Evolutionary conservation across 768 basidiomycete genomes (phyloP).

Genomic region (Leccinellum luteum): DNA sequence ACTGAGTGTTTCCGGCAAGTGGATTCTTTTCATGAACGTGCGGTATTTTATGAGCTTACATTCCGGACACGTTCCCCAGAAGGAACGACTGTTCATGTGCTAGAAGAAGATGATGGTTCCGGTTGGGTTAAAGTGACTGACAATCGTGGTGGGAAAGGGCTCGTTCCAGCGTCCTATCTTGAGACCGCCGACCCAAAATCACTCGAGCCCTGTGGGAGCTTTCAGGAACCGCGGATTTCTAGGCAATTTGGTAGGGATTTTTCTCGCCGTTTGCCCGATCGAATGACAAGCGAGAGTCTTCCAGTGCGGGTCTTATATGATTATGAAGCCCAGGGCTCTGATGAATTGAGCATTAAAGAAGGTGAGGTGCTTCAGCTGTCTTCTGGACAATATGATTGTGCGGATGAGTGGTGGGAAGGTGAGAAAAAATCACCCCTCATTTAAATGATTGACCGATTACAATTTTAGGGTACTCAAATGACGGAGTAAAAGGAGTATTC

Average conservation of each 20-base stretch:
- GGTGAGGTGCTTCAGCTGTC: slow-evolving; percentile 65
- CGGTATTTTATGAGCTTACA: slow-evolving; percentile 2
- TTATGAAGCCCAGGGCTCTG: slow-evolving; percentile 69
- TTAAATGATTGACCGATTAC: slow-evolving; percentile 25
- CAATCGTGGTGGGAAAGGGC: slow-evolving; percentile 56
- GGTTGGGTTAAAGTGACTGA: slow-evolving; percentile 82
- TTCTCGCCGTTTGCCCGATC: not conserved
- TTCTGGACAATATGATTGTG: slow-evolving; percentile 59
- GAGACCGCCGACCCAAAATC: slow-evolving; percentile 36
- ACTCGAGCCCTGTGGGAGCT: slow-evolving; percentile 6
- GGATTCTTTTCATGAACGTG: slow-evolving; percentile 8
- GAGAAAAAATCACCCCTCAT: slow-evolving; percentile 22
- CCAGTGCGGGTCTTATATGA: slow-evolving; percentile 81
- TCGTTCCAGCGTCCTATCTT: slow-evolving; percentile 85
- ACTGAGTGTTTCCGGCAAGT: slow-evolving; percentile 59
- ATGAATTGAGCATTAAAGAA: slow-evolving; percentile 62
- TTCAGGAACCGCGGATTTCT: slow-evolving; percentile 32
- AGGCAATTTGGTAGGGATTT: slow-evolving; percentile 49
- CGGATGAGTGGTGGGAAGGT: slow-evolving; percentile 90
- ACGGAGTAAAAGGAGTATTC: slow-evolving; percentile 75
- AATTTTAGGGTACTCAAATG: slow-evolving; percentile 53
- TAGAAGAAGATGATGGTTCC: slow-evolving; percentile 82
- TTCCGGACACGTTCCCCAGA: slow-evolving; percentile 40
- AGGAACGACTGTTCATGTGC: slow-evolving; percentile 58
- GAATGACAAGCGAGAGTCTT: slow-evolving; percentile 3